phyloP scores from a whole-genome alignment of 305 asterid species.

The Petunia hybrid region DNA sequence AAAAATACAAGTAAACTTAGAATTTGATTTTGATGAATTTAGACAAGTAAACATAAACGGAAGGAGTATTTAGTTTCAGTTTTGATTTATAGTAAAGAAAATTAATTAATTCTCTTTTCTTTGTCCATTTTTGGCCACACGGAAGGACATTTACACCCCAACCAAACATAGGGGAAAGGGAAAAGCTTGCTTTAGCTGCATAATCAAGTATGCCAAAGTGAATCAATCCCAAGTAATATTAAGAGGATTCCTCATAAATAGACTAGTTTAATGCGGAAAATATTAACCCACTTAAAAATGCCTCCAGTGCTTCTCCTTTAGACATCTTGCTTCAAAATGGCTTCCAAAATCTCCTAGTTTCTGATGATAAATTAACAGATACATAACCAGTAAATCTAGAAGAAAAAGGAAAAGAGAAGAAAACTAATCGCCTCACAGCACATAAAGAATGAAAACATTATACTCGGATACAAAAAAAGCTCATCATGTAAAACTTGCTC shows the following conservation, averaged over 20 bases:
- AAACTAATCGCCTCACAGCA: slow-evolving; percentile 25
- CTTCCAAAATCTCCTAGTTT: slow-evolving; percentile 25
- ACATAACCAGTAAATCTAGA: slow-evolving; percentile 17
- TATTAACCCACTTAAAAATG: not conserved
- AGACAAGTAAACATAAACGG: no score
- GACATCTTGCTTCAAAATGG: slow-evolving; percentile 26
- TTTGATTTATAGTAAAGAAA: no score
- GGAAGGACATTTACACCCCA: no score
- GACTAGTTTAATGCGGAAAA: not conserved
- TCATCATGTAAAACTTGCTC: slow-evolving; percentile 21
- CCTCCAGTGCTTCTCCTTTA: slow-evolving; percentile 1
- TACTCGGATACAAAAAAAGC: slow-evolving; percentile 24
- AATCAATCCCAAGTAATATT: not conserved
- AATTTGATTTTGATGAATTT: no score
- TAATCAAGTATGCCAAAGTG: not conserved
- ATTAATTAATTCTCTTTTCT: no score
- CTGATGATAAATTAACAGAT: not conserved
- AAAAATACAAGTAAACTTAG: no score
- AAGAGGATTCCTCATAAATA: not conserved
- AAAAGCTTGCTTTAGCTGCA: not conserved
- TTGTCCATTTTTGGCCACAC: no score
- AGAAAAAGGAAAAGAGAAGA: not conserved
- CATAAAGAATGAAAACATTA: slow-evolving; percentile 22
- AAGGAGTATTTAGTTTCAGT: no score
- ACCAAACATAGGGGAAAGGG: not conserved